Evolutionary conservation across 768 basidiomycete genomes (phyloP), one percentile per base, ranked within the genome.

Genomic region (Agrocybe pediades): DNA sequence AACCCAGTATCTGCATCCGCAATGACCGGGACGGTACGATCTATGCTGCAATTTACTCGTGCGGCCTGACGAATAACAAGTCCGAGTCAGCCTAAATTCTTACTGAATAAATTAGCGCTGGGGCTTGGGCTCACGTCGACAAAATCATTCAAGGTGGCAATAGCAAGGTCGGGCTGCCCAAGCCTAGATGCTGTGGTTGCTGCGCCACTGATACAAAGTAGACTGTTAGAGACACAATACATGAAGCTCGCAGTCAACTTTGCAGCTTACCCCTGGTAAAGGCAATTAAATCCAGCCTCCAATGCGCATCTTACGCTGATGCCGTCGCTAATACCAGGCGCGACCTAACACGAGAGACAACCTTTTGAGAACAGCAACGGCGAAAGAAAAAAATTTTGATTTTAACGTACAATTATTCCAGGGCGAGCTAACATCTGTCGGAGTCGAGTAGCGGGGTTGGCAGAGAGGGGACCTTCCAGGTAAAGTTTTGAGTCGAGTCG

Each of bases 1-100:
- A 88, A 84, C 84, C 87, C 88, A 49, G 87, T 89, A 63, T 90
- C 88, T 11, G 88, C 88, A 58, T 90, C 87, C 1, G 88, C 88
- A 57, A 90, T 89, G 23, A 90, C 82, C 0, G 88, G 88, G 0
- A 79, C 74, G 1, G 81, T 75, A 0, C 86, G 87, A 60, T 83
- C 73, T 41, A 89, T 61, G 47, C 83, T 73, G 68, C 82, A 83
- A 49, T 88, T 84, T 84, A 88, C 86, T 63, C 82, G 80, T 2
- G 82, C 87, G 49, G 80, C 81, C 79, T 82, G 51, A 49, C 9
- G 41, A n/a, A n/a, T n/a, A n/a, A n/a, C n/a, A n/a, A n/a, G n/a
- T n/a, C n/a, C n/a, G n/a, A n/a, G n/a, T n/a, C n/a, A n/a, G n/a
- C n/a, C n/a, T n/a, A n/a, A n/a, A n/a, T n/a, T n/a, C n/a, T n/a